Evolutionary conservation across 768 basidiomycete genomes (phyloP).

Genomic region (Boletellus ananiceps): DNA sequence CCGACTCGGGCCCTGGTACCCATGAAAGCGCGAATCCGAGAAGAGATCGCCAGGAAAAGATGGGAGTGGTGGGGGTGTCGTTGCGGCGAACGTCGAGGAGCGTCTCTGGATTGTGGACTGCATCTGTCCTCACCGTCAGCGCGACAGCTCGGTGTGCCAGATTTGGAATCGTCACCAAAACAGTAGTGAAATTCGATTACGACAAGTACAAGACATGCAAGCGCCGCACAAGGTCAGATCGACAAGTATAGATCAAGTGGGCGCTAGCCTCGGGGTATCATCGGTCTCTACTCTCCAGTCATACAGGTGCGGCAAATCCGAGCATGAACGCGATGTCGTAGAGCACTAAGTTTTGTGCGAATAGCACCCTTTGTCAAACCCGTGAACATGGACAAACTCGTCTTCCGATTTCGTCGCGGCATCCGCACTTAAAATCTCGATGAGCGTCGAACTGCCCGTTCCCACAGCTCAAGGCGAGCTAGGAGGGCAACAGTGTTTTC

Average conservation of each 20-base stretch:
- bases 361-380: background rate
- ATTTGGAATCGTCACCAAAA: conserved; percentile 1
- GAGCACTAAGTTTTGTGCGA: no score
- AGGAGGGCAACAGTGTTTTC: conserved; percentile 23
- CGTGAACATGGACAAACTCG: background rate
- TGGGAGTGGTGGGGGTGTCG: background rate
- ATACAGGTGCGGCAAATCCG: background rate
- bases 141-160: background rate
- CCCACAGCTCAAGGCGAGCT: conserved; percentile 28
- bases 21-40: conserved; percentile 42
- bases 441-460: conserved; percentile 21
- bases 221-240: no score
- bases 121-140: conserved; percentile 13
- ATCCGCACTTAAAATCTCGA: conserved; percentile 11
- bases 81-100: conserved; percentile 22
- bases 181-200: no score
- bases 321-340: background rate
- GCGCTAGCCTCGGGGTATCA: background rate
- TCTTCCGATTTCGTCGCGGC: background rate
- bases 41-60: conserved; percentile 28
- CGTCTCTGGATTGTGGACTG: conserved; percentile 25
- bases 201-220: no score
- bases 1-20: conserved; percentile 41
- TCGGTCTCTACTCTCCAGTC: background rate
- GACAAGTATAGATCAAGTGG: no score